phyloP scores from a whole-genome alignment of 1,284 basidiomycete genomes.

The Sporisorium iseilematis-ciliati region DNA sequence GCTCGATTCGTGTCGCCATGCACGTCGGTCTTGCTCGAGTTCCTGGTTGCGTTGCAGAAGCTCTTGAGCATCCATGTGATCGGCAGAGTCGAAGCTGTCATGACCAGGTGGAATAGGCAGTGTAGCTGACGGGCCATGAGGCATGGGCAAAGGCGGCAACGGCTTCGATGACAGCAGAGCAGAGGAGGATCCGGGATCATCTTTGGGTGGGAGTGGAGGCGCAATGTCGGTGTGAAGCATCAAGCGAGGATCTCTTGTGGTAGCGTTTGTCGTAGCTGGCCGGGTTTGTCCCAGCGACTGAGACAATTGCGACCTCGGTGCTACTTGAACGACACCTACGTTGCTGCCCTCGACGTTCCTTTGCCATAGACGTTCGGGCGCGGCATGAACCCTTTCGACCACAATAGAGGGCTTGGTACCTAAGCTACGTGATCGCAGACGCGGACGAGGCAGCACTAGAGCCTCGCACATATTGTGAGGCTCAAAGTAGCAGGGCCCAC shows the following conservation, averaged over 20 bases:
- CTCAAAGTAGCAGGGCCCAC: constrained; percentile 21
- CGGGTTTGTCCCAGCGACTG: not conserved
- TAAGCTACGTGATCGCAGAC: constrained; percentile 33
- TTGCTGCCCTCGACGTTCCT: not conserved
- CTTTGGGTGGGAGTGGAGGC: constrained; percentile 29
- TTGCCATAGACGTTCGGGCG: constrained; percentile 33
- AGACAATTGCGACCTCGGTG: not conserved
- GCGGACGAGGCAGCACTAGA: constrained; percentile 29
- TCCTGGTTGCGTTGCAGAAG: constrained; percentile 19
- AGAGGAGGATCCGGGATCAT: not conserved
- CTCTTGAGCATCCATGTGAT: constrained; percentile 16
- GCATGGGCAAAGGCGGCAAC: constrained; percentile 13
- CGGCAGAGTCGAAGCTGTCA: constrained; percentile 17
- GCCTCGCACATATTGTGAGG: constrained; percentile 35
- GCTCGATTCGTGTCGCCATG: constrained; percentile 28
- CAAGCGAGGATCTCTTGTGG: constrained; percentile 21
- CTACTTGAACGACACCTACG: not conserved
- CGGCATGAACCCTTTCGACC: constrained; percentile 15
- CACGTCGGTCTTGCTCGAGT: constrained; percentile 24
- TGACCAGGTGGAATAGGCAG: not conserved
- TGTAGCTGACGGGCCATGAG: not conserved
- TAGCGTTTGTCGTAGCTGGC: not conserved
- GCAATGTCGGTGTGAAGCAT: constrained; percentile 19
- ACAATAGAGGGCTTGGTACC: not conserved
- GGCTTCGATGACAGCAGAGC: constrained; percentile 6